Evolutionary conservation across 2,329 filamentous ascomycete species (phyloP), one percentile per base, ranked within the genome.

Genomic region (Fusarium sp.): DNA sequence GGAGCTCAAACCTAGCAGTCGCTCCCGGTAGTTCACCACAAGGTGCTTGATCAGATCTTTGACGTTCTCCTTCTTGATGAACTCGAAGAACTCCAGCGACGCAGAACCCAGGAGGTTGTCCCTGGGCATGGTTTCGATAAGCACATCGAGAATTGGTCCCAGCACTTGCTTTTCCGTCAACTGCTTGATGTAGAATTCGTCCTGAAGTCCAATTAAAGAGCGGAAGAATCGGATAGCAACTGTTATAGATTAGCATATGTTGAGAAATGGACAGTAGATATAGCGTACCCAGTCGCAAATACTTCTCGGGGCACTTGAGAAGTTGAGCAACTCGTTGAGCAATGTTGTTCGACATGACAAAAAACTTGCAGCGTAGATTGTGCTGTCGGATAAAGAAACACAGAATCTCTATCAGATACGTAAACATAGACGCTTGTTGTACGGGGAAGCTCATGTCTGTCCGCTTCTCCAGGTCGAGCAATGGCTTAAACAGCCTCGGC

Each of bases 61-160:
- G 78, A 95, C 88, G 65, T 91, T 91, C 78, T 97, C 94, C 80
- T 92, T 91, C 80, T 92, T 95, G 78, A 98, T 94, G 79, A 93
- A 95, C 79, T 97, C 95, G 74, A 99, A 98, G 50, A 99, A 90
- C 79, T 99, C 97, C 11, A 98, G 87, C 77, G 95, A 98, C 10
- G 95, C 96, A 1, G 96, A 98, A 82, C 97, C 97, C 35, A 98
- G 88, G 4, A 99, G 87, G 76, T 98, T 98, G 82, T 99, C 96
- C 47, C 95, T 91, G 1, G 95, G 94, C 90, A 98, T 93, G 0
- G 95, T 97, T 74, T 94, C 90, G 65, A 93, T 89, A 37, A 98
- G 89, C 40, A 98, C 92, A 75, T 97, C 91, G 15, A 99, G 86
- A 37, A 98, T 94, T 1, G 95, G 93, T 45, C 93, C 94, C 68